phyloP scores from a whole-genome alignment of 495 filamentous ascomycete genomes.

The Ramalina intermedia region DNA sequence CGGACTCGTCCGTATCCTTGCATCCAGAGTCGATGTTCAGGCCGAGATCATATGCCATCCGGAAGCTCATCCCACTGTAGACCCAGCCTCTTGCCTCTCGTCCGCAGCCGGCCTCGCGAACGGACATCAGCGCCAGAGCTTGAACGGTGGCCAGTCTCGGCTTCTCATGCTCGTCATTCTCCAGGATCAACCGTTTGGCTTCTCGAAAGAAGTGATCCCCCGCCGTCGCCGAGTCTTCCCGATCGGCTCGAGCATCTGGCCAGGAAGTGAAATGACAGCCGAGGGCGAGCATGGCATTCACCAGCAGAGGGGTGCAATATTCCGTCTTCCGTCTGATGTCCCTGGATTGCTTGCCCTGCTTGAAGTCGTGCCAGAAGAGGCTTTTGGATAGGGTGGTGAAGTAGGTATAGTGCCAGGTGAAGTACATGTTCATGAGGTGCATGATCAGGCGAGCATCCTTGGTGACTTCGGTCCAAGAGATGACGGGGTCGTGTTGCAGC shows the following conservation, averaged over 20 bases:
- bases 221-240: conserved; percentile 65
- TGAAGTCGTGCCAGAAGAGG: conserved; percentile 80
- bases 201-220: conserved; percentile 96
- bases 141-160: conserved; percentile 88
- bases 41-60: conserved; percentile 94
- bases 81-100: conserved; percentile 95
- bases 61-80: conserved; percentile 94
- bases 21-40: conserved; percentile 71
- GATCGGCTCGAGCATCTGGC: conserved; percentile 50
- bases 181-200: conserved; percentile 76
- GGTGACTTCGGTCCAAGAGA: conserved; percentile 80
- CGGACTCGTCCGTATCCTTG: conserved; percentile 56
- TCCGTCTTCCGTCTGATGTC: conserved; percentile 31
- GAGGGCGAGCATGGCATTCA: conserved; percentile 91
- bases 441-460: conserved; percentile 61
- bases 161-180: conserved; percentile 87
- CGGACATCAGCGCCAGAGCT: conserved; percentile 88
- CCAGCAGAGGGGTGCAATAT: conserved; percentile 80
- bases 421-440: conserved; percentile 94
- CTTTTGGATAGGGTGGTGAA: conserved; percentile 86
- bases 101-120: conserved; percentile 89
- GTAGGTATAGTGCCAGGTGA: conserved; percentile 95
- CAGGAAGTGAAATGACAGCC: conserved; percentile 91
- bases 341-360: conserved; percentile 42
- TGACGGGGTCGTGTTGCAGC: conserved; percentile 47